Evolutionary conservation across 2,329 filamentous ascomycete genomes (phyloP).

Genomic region (Chaetomium sp.): DNA sequence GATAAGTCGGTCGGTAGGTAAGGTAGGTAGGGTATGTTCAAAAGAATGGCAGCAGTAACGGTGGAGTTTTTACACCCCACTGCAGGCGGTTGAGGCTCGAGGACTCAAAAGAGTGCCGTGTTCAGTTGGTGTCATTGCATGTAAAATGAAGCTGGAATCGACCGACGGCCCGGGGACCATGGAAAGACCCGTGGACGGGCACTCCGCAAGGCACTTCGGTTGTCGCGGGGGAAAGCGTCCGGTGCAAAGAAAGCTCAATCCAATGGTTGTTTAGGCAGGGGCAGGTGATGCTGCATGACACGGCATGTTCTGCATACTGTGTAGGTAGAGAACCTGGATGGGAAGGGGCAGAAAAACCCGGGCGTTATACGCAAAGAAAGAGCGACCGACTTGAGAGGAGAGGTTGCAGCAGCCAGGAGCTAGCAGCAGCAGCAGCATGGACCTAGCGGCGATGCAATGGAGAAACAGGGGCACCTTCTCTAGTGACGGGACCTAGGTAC

Average conservation of each 20-base stretch:
- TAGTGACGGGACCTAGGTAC: no score
- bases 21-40: background rate
- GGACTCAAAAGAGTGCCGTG: background rate
- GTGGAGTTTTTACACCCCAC: conserved; percentile 1
- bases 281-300: conserved; percentile 1
- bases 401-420: background rate
- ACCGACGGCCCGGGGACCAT: background rate
- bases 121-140: background rate
- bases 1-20: background rate
- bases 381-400: background rate
- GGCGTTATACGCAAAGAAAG: background rate
- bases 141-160: background rate
- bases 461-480: background rate
- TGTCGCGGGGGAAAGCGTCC: conserved; percentile 4
- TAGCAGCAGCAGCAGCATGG: no score
- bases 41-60: background rate
- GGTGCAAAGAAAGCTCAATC: background rate
- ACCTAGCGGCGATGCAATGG: background rate
- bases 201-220: conserved; percentile 2
- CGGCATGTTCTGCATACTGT: conserved; percentile 13
- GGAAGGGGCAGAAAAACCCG: background rate
- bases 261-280: background rate
- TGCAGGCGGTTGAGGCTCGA: background rate
- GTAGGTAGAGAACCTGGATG: background rate
- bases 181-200: background rate